Conservation (phyloP, 352 stramenopile species). For the Phytophthora rubi region DNA sequence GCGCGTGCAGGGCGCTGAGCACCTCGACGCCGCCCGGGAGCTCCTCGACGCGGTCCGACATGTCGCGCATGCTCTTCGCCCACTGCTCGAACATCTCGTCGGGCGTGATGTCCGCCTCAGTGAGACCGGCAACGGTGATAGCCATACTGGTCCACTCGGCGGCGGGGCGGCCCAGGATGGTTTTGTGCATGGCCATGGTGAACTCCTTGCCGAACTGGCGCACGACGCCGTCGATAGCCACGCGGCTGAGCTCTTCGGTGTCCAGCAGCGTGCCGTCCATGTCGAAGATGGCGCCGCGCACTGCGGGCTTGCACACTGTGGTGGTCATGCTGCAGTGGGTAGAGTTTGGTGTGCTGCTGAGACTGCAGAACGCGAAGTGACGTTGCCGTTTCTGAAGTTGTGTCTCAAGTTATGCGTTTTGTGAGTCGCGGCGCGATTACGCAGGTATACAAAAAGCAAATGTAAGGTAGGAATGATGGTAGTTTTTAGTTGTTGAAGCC, state of each 20-base stretch:
- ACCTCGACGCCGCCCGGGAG: conserved; percentile 62
- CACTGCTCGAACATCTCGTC: conserved; percentile 67
- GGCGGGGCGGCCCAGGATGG: conserved; percentile 71
- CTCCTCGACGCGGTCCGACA: conserved; percentile 60
- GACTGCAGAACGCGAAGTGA: conserved; percentile 26
- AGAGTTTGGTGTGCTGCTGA: background rate
- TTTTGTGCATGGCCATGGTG: conserved; percentile 72
- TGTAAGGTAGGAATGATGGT: background rate
- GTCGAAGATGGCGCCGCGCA: conserved; percentile 77
- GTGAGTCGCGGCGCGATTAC: background rate
- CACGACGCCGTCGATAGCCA: conserved; percentile 62
- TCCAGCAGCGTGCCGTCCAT: conserved; percentile 86
- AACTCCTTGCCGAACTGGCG: conserved; percentile 65
- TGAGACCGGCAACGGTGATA: conserved; percentile 43
- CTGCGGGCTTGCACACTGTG: conserved; percentile 19
- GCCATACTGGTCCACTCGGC: conserved; percentile 80
- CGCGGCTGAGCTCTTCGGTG: conserved; percentile 75
- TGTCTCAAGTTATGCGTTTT: background rate
- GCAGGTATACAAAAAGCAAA: background rate
- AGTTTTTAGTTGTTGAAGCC: background rate
- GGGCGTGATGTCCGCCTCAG: conserved; percentile 52
- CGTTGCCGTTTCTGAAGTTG: conserved; percentile 28
- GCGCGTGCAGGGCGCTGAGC: conserved; percentile 51
- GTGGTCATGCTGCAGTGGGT: conserved; percentile 17
- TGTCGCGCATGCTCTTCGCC: conserved; percentile 62